These are phyloP conservation scores for Sarcocystis neurona DNA, from an alignment of 169 alveolate species.

Conservation along the genomic window DNA sequence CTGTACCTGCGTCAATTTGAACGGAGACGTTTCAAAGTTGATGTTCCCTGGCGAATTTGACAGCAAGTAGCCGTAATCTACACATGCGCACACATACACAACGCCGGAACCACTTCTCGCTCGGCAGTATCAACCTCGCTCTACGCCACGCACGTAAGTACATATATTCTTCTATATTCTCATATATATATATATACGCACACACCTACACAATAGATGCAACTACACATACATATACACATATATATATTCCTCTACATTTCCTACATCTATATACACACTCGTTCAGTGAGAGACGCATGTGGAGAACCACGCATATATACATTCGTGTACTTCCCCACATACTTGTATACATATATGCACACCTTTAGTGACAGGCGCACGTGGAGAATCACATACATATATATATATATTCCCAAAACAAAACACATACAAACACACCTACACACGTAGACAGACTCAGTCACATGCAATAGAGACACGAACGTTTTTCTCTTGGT, in stretches of 20 bases:
- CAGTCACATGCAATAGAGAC: no score
- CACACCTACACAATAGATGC: not conserved
- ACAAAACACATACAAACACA: not conserved
- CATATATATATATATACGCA: no score
- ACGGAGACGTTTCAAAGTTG: constrained; percentile 95
- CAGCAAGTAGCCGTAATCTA: constrained; percentile 93
- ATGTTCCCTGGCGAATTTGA: constrained; percentile 96
- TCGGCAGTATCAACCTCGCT: no score
- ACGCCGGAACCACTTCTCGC: not conserved
- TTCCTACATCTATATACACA: not conserved
- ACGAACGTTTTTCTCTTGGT: no score
- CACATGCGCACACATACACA: constrained; percentile 8
- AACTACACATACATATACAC: not conserved
- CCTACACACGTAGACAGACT: no score
- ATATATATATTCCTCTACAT: not conserved
- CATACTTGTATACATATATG: no score
- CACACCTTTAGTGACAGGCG: not conserved
- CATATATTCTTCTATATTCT: no score
- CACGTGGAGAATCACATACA: not conserved
- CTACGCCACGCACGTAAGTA: no score
- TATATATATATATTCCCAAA: not conserved
- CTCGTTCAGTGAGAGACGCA: not conserved
- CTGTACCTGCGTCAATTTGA: constrained; percentile 87
- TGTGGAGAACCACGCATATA: not conserved
- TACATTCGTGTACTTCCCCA: no score